These are phyloP conservation scores for Globisporangium canariense DNA, from an alignment of 352 stramenopile species.

Conservation along the genomic window DNA sequence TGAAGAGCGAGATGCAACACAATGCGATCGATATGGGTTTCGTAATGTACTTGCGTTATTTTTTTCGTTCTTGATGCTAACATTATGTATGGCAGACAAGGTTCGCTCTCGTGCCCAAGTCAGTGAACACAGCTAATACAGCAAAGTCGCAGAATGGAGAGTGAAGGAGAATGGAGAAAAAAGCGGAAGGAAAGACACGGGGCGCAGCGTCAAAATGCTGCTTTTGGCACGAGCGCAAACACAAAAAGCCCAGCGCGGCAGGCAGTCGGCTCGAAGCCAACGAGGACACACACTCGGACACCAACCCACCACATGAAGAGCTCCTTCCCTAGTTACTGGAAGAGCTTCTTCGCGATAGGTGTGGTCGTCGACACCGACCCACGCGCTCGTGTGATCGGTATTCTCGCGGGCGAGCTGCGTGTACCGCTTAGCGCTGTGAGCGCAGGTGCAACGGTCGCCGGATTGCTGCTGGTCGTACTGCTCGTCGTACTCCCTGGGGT, in stretches of 20 bases:
- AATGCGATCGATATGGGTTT: neutral
- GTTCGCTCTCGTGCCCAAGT: neutral
- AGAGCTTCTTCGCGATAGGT: constrained; percentile 33
- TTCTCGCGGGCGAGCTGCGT: constrained; percentile 22
- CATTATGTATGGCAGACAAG: neutral
- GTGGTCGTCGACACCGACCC: constrained; percentile 16
- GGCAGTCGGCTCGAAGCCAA: neutral
- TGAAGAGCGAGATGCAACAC: neutral
- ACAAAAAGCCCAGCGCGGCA: neutral
- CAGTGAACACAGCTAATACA: neutral
- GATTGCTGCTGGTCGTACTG: constrained; percentile 16
- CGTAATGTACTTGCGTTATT: neutral
- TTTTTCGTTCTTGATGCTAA: neutral
- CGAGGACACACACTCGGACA: neutral
- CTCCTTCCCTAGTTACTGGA: constrained; percentile 19
- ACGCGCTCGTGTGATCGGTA: constrained; percentile 10
- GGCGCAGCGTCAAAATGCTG: constrained; percentile 5
- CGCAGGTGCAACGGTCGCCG: neutral
- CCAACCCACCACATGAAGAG: constrained; percentile 5
- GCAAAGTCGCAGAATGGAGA: neutral
- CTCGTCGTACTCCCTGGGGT: constrained; percentile 14
- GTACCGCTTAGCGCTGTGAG: neutral
- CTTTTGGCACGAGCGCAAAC: constrained; percentile 6
- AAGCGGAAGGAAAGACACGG: neutral
- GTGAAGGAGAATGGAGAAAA: neutral